A percentile compares a stretch with the other conserved stretches of the same genome.
phyloP scores from a whole-genome alignment of 1,284 basidiomycete species.

The Sporisorium sorghi region DNA sequence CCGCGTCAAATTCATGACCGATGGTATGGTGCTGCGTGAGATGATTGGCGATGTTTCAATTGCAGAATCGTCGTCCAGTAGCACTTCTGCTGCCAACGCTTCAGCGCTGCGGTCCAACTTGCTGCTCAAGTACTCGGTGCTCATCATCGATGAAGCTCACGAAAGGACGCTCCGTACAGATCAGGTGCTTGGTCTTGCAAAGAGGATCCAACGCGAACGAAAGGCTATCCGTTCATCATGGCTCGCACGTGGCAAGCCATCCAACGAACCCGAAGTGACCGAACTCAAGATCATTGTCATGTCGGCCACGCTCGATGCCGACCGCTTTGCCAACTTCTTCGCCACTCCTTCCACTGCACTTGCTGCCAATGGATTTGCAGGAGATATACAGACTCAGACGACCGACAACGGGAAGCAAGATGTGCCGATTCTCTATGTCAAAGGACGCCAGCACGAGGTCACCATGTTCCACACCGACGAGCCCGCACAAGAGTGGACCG shows the following conservation, averaged over 20 bases:
- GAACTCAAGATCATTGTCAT: conserved; percentile 90
- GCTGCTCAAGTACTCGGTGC: conserved; percentile 85
- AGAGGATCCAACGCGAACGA: conserved; percentile 71
- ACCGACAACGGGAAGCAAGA: conserved; percentile 25
- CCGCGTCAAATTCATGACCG: conserved; percentile 92
- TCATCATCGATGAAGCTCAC: conserved; percentile 97
- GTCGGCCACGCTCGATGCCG: conserved; percentile 95
- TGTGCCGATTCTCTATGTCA: conserved; percentile 86
- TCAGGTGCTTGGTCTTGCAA: conserved; percentile 89
- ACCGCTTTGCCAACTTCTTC: conserved; percentile 91
- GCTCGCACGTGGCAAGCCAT: conserved; percentile 52
- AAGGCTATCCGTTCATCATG: conserved; percentile 72
- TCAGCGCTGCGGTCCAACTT: conserved; percentile 67
- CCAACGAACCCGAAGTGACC: conserved; percentile 64
- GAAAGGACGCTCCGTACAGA: conserved; percentile 95
- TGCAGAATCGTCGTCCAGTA: background rate
- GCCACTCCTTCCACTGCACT: conserved; percentile 66
- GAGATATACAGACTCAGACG: background rate
- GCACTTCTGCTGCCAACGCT: background rate
- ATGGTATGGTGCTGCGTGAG: conserved; percentile 95
- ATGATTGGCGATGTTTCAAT: conserved; percentile 73
- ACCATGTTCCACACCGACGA: conserved; percentile 74
- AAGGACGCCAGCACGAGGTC: conserved; percentile 93
- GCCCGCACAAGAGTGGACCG: conserved; percentile 85
- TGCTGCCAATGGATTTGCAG: background rate